Evolutionary conservation across 2,329 filamentous ascomycete genomes (phyloP), one percentile per base, ranked within the genome.

Genomic region (Tolypocladium sp.): DNA sequence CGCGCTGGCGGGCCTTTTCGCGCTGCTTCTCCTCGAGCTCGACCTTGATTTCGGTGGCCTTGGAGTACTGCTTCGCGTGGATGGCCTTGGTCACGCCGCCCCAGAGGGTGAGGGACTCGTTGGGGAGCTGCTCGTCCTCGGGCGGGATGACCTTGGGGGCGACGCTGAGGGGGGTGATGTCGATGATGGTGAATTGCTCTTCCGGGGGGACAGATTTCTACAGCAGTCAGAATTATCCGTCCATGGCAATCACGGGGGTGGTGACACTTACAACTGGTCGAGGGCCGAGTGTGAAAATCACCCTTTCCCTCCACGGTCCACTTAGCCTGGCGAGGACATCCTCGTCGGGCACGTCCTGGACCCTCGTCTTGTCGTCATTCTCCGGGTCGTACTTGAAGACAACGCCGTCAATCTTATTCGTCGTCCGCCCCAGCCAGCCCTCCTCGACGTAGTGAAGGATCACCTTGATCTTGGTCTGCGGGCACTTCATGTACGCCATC

Each of bases 371-470:
- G 70, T 84, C 84, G 71, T 97, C 93, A 60, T 92, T 93, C 27
- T 90, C 85, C 0, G 92, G 89, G 68, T 96, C 89, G 66, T 96
- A 96, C 56, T 83, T 88, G 81, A 96, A 99, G 58, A 97, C 82
- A 58, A 97, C 85, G 22, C 94, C 94, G 62, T 95, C 86, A 41
- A 99, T 88, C 70, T 89, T 92, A 74, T 97, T 96, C 66, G 95
- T 93, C 25, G 91, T 85, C 64, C 91, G 90, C 54, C 92, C 91
- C 37, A 97, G 81, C 92, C 94, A 99, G 56, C 92, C 92, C 67
- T 97, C 93, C 69, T 97, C 93, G 58, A 92, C 79, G 71, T 99
- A 99, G 68, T 95, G 88, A 54, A 99, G 76, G 63, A 99, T 96
- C 22, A 88, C 89, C 77, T 97, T 97, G 65, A 96, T 84, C 70